Base-by-base conservation (phyloP, 257 asterid species). In the Solanum habrochaites region DNA sequence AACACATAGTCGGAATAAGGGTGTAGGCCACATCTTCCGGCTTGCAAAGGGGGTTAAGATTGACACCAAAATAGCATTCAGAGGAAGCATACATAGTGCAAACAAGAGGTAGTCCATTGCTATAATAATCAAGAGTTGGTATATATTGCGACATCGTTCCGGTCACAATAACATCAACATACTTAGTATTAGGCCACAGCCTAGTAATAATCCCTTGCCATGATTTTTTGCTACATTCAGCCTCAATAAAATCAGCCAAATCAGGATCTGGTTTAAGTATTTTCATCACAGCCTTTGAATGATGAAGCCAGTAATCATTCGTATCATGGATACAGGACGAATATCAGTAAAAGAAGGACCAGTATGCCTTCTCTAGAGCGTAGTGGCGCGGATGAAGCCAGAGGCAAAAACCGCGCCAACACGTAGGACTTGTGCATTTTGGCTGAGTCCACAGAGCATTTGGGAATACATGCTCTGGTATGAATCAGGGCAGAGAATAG, bases 391-490 rank as follows among this genome's bases (percentile, higher is more conserved):
- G 60, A 91, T 90, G 82, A 91, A 90, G 20, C 93, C 91, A 8
- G 93, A 87, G 83, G 91, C 91, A 10, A 91, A 91, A 32, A 90
- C 90, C 0, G 93, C 90, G 8, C 93, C 92, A 16, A 85, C 93
- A 29, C 92, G 88, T 6, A 91, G 85, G 82, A 91, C 93, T 75
- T 90, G 87, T 13, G 82, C 29, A 85, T 85, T 80, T 12, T 85
- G 90, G 88, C 83, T 86, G 10, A 90, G 90, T 67, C 92, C 93
- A 75, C 93, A 91, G 10, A 91, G 92, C 92, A 91, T 90, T 67
- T 91, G 93, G 71, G 92, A 87, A 25, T 91, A 91, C 93, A 91
- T 88, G 86, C 93, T 91, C 25, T 91, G 92, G 89, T 88, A 90
- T 27, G 90, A 87, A 62, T 91, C 93, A 10, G 87, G 64, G 56